Conservation (phyloP, 306 rosid genomes). For the Cicer bijugum region DNA sequence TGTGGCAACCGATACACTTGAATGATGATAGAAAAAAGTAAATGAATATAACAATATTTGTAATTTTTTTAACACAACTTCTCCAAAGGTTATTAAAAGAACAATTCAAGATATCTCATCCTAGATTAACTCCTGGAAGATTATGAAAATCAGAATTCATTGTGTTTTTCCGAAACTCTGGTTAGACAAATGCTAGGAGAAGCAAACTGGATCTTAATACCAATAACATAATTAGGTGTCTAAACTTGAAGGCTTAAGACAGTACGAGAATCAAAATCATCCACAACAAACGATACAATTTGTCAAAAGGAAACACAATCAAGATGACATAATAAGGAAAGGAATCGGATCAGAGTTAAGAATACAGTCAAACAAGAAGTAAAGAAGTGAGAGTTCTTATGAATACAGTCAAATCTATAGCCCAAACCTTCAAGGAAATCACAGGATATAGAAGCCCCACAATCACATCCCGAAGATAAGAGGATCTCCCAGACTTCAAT, state of each 20-base stretch:
- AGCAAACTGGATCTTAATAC: constrained; percentile 34
- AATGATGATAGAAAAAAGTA: constrained; percentile 25
- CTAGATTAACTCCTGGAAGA: constrained; percentile 23
- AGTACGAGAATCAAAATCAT: constrained; percentile 34
- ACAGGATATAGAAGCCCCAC: constrained; percentile 94
- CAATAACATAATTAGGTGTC: constrained; percentile 10
- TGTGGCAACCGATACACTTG: constrained; percentile 32
- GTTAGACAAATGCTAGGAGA: constrained; percentile 23
- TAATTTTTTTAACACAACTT: constrained; percentile 12
- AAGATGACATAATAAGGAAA: constrained; percentile 27
- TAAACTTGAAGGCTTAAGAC: constrained; percentile 10
- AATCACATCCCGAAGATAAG: constrained; percentile 78
- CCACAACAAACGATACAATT: constrained; percentile 8
- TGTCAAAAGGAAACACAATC: constrained; percentile 29
- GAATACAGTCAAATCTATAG: constrained; percentile 31
- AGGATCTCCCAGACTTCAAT: constrained; percentile 91
- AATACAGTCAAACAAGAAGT: constrained; percentile 29
- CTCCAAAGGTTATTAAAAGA: constrained; percentile 30
- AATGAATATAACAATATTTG: constrained; percentile 15
- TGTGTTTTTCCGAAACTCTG: constrained; percentile 1
- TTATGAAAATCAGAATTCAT: background rate
- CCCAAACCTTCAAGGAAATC: constrained; percentile 87
- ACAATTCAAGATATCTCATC: constrained; percentile 29
- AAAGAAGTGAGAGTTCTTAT: constrained; percentile 10
- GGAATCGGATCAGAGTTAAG: constrained; percentile 20